phyloP scores from a whole-genome alignment of 78 protist genomes.

The Chrysochromulina tobinii region DNA sequence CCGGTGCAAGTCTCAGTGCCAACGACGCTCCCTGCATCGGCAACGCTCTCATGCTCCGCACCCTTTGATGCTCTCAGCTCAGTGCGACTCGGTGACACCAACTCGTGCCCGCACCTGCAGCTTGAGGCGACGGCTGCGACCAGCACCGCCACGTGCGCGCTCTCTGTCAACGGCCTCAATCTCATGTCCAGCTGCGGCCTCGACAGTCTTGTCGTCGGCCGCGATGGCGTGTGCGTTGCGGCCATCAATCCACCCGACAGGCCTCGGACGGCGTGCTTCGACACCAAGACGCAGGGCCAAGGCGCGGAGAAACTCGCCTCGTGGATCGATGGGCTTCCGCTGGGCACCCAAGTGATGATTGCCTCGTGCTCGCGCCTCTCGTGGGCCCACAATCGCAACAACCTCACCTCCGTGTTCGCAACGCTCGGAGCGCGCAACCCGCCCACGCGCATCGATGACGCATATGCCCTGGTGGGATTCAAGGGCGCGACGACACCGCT shows the following conservation, averaged over 20 bases:
- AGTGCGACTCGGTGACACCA: background rate
- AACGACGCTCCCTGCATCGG: background rate
- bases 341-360: background rate
- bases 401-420: no score
- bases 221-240: background rate
- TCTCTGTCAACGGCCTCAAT: background rate
- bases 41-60: background rate
- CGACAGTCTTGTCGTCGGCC: background rate
- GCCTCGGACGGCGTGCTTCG: background rate
- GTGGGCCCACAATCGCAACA: no score
- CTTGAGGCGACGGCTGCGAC: background rate
- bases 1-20: background rate
- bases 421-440: background rate
- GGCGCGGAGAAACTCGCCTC: background rate
- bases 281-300: background rate
- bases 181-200: background rate
- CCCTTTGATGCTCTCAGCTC: background rate
- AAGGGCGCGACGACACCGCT: background rate
- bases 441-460: background rate
- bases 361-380: background rate
- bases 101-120: background rate
- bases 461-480: background rate
- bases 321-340: background rate
- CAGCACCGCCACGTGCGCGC: no score
- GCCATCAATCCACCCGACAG: background rate